A percentile compares a stretch with the other conserved stretches of the same genome.
Evolutionary conservation across 108 stramenopile species (phyloP).

Genomic region (Nannochloropsis salina): DNA sequence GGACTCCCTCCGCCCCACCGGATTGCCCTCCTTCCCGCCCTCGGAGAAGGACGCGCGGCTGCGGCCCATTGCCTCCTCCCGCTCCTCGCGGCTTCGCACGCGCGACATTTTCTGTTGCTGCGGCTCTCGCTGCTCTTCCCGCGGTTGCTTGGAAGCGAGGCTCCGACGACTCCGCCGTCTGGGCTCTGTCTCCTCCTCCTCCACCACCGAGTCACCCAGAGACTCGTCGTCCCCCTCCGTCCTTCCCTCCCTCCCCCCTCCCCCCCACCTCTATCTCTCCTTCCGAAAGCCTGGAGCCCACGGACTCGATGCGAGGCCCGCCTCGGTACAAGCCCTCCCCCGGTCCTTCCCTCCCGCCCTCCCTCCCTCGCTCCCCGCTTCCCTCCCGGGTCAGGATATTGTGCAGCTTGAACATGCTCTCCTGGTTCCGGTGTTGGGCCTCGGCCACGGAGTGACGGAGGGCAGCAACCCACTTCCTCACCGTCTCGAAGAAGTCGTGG

Average conservation of each 20-base stretch:
- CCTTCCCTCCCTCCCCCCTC: constrained; percentile 29
- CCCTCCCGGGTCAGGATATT: neutral
- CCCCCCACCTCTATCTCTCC: constrained; percentile 39
- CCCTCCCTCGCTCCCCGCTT: neutral
- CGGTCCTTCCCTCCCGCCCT: neutral
- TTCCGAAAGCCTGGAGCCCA: neutral
- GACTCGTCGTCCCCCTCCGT: neutral
- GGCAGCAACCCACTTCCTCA: constrained; percentile 38
- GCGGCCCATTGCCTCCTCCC: neutral
- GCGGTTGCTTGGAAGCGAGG: constrained; percentile 24
- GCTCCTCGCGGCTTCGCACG: neutral
- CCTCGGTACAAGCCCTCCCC: constrained; percentile 21
- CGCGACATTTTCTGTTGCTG: neutral
- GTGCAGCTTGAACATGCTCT: neutral
- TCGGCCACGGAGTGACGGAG: neutral
- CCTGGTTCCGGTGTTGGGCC: too few species aligned
- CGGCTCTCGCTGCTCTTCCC: neutral
- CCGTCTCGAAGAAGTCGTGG: constrained; percentile 50
- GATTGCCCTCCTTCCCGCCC: neutral
- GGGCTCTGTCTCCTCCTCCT: constrained; percentile 23
- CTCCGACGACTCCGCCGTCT: neutral
- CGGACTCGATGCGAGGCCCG: neutral
- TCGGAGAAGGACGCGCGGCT: neutral
- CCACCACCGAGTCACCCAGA: neutral
- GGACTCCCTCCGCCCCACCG: neutral